Conservation (phyloP, 495 filamentous ascomycete species). For the Aspergillus taichungensis region DNA sequence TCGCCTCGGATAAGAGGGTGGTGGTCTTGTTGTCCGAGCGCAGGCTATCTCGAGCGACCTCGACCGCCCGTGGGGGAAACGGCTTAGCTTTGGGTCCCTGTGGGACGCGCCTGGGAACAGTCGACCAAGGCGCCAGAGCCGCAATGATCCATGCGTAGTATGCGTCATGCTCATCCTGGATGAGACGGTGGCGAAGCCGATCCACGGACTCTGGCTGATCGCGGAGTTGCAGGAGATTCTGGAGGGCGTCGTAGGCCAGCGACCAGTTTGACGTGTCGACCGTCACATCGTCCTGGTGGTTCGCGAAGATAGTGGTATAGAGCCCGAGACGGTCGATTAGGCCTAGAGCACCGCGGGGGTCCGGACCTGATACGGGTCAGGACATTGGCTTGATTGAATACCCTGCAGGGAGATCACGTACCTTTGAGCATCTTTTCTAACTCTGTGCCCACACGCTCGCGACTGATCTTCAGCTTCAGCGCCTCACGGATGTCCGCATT, state of each 20-base stretch:
- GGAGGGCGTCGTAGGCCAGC: constrained; percentile 30
- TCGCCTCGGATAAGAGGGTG: constrained; percentile 55
- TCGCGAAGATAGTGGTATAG: constrained; percentile 68
- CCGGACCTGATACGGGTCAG: constrained; percentile 41
- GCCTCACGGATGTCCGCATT: constrained; percentile 62
- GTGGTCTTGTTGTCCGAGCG: constrained; percentile 65
- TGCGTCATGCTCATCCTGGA: constrained; percentile 47
- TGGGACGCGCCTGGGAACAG: constrained; percentile 36
- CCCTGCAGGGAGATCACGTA: constrained; percentile 16
- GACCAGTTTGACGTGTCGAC: constrained; percentile 37
- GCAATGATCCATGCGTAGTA: constrained; percentile 71
- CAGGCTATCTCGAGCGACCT: constrained; percentile 66
- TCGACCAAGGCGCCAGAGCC: constrained; percentile 68
- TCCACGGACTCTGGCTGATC: constrained; percentile 6
- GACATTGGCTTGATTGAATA: neutral
- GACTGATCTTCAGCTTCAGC: constrained; percentile 81
- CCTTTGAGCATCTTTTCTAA: constrained; percentile 85
- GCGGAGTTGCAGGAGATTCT: constrained; percentile 17
- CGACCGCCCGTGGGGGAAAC: constrained; percentile 43
- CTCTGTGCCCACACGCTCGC: constrained; percentile 78
- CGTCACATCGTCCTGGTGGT: constrained; percentile 38
- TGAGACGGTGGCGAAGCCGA: constrained; percentile 38
- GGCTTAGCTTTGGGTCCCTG: constrained; percentile 35
- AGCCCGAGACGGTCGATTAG: constrained; percentile 66
- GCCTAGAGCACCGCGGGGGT: constrained; percentile 59